Evolutionary conservation across 352 stramenopile species (phyloP).

Genomic region (Phytophthora cactorum): DNA sequence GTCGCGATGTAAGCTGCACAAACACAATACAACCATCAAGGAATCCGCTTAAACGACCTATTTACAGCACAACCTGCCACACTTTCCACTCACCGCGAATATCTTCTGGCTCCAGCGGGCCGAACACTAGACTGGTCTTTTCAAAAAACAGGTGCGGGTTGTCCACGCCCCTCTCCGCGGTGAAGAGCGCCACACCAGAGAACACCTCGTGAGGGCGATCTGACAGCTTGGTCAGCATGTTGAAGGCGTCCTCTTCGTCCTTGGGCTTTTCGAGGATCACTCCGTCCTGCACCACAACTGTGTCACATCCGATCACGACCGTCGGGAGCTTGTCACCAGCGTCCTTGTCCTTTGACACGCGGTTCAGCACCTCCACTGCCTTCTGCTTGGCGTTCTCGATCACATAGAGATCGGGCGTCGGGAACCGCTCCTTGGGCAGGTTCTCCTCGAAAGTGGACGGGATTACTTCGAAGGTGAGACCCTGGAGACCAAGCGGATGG

Average conservation of each 20-base stretch:
- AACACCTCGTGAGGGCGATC: conserved; percentile 83
- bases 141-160: conserved; percentile 78
- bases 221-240: conserved; percentile 82
- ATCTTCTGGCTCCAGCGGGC: conserved; percentile 54
- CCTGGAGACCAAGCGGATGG: conserved; percentile 34
- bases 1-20: conserved; percentile 85
- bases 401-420: conserved; percentile 74
- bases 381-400: conserved; percentile 84
- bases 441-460: conserved; percentile 87
- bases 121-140: conserved; percentile 68
- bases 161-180: conserved; percentile 41
- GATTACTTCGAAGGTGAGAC: conserved; percentile 78
- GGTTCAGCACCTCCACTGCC: conserved; percentile 70
- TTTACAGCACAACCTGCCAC: background rate
- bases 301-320: conserved; percentile 89
- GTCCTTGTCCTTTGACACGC: conserved; percentile 31
- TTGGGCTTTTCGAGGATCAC: conserved; percentile 91
- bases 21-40: background rate
- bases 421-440: conserved; percentile 72
- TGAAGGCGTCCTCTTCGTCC: conserved; percentile 81
- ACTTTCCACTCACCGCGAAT: conserved; percentile 53
- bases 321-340: conserved; percentile 12
- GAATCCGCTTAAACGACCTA: background rate
- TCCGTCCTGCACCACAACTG: conserved; percentile 86
- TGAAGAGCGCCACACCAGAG: conserved; percentile 86